phyloP scores from a whole-genome alignment of 1,139 yeast species.

The Kurtzmaniella quercitrusa region DNA sequence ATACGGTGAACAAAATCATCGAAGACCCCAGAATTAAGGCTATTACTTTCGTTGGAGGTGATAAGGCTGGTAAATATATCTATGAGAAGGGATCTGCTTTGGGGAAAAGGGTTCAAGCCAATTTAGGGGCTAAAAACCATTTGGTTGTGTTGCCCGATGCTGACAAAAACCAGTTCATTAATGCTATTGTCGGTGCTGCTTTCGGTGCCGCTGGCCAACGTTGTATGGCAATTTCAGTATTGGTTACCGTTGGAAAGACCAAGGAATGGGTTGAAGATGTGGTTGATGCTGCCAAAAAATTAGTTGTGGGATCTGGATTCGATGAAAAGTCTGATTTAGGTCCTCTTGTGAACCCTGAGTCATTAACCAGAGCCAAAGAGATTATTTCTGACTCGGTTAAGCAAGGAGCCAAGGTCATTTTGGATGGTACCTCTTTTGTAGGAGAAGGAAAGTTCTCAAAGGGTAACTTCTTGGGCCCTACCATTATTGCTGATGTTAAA shows the following conservation, averaged over 20 bases:
- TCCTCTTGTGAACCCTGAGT: slow-evolving; percentile 63
- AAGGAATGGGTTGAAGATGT: slow-evolving; percentile 63
- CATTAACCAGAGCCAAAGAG: slow-evolving; percentile 50
- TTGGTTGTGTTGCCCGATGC: slow-evolving; percentile 74
- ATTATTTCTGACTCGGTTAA: slow-evolving; percentile 54
- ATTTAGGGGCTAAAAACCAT: slow-evolving; percentile 77
- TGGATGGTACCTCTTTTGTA: slow-evolving; percentile 60
- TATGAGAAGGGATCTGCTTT: slow-evolving; percentile 63
- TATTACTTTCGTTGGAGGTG: slow-evolving; percentile 74
- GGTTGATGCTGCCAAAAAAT: slow-evolving; percentile 52
- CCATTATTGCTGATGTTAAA: slow-evolving; percentile 58
- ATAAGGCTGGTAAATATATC: slow-evolving; percentile 72
- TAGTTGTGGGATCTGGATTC: slow-evolving; percentile 66
- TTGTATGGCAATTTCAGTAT: slow-evolving; percentile 77
- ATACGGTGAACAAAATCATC: slow-evolving; percentile 67
- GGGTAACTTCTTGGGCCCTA: slow-evolving; percentile 76
- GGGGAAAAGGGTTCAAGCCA: slow-evolving; percentile 77
- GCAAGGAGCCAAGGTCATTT: slow-evolving; percentile 54
- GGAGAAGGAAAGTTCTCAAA: slow-evolving; percentile 45
- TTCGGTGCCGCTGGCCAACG: slow-evolving; percentile 87
- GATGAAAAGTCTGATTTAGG: slow-evolving; percentile 62
- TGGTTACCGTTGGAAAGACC: slow-evolving; percentile 72
- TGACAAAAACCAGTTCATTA: slow-evolving; percentile 59
- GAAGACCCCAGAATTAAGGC: slow-evolving; percentile 80
- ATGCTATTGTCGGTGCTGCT: slow-evolving; percentile 72